phyloP scores from a whole-genome alignment of 805 yeast species.

The Yarrowia sp. region DNA sequence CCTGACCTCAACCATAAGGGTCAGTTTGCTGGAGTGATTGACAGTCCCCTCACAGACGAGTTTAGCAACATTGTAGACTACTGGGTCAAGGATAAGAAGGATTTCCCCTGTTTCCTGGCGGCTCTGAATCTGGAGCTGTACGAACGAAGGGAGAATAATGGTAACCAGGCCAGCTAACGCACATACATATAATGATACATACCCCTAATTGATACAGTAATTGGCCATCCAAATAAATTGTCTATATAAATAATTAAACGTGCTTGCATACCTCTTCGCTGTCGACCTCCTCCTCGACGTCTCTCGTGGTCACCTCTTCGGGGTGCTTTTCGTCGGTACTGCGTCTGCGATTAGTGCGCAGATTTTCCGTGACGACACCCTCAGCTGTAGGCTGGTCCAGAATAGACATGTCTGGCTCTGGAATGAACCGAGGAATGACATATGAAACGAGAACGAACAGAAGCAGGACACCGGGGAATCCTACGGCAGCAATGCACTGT shows the following conservation, averaged over 20 bases:
- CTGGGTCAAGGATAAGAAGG: constrained; percentile 68
- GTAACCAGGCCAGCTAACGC: constrained; percentile 3
- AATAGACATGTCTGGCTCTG: constrained; percentile 54
- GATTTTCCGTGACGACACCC: constrained; percentile 41
- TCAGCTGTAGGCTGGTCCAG: constrained; percentile 60
- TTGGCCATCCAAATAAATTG: not conserved
- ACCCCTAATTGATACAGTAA: no score
- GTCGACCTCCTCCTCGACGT: not conserved
- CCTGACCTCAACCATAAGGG: constrained; percentile 54
- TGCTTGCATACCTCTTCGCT: not conserved
- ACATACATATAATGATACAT: not conserved
- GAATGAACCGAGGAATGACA: constrained; percentile 62
- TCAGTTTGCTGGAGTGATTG: constrained; percentile 44
- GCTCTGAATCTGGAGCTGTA: constrained; percentile 68
- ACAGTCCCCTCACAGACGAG: constrained; percentile 39
- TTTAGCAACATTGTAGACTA: constrained; percentile 55
- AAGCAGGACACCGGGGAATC: constrained; percentile 83
- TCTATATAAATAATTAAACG: constrained; percentile 5
- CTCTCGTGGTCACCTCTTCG: not conserved
- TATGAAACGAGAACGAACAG: constrained; percentile 61
- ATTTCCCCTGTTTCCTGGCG: constrained; percentile 74
- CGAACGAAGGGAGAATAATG: constrained; percentile 41
- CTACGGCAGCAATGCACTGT: constrained; percentile 85
- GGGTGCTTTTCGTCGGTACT: constrained; percentile 10
- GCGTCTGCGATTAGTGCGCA: constrained; percentile 27